Conservation (phyloP, 495 filamentous ascomycete genomes). For the Penicillium silybi region DNA sequence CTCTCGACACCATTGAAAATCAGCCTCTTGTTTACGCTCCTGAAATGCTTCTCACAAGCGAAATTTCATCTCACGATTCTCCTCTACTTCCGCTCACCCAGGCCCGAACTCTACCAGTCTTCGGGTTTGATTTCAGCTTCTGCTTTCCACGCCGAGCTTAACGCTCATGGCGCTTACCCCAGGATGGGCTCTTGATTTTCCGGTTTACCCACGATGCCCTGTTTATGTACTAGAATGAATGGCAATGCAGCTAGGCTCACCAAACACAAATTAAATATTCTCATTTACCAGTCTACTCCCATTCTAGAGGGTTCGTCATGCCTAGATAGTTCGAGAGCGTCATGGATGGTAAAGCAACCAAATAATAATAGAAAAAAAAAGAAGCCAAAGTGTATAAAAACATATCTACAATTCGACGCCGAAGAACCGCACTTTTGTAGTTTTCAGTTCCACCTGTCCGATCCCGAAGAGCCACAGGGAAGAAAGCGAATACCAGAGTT, state of each 20-base stretch:
- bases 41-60: slow-evolving; percentile 16
- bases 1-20: slow-evolving; percentile 14
- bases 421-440: slow-evolving; percentile 27
- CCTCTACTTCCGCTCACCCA: slow-evolving; percentile 1
- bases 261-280: slow-evolving; percentile 4
- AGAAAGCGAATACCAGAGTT: slow-evolving; percentile 11
- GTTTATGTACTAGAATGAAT: slow-evolving; percentile 22
- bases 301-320: no score
- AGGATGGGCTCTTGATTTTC: slow-evolving; percentile 10
- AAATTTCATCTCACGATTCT: slow-evolving; percentile 17
- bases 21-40: slow-evolving; percentile 6
- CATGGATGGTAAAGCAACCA: slow-evolving; percentile 1
- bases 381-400: slow-evolving; percentile 30
- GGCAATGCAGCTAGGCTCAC: slow-evolving; percentile 6
- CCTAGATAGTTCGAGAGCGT: no score
- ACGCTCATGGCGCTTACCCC: slow-evolving; percentile 17
- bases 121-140: slow-evolving; percentile 1
- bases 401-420: slow-evolving; percentile 36
- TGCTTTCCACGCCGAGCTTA: slow-evolving; percentile 9
- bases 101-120: slow-evolving; percentile 3
- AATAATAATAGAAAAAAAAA: slow-evolving; percentile 8
- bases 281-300: background rate
- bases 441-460: slow-evolving; percentile 17
- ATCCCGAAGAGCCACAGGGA: slow-evolving; percentile 4
- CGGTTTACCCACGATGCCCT: background rate